phyloP scores from a whole-genome alignment of 768 basidiomycete species.

The Suillus subluteus region DNA sequence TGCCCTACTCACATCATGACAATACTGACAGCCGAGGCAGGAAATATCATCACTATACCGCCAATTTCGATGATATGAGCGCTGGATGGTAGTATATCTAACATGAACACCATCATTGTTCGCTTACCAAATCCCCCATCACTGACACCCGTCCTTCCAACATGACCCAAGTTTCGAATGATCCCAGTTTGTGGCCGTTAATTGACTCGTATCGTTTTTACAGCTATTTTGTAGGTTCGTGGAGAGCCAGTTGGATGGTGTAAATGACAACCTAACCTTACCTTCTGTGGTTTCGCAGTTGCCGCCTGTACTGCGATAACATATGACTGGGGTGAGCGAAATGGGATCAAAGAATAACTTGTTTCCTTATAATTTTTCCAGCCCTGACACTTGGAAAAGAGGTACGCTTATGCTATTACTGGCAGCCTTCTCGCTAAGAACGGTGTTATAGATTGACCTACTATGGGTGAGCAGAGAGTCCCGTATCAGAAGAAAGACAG shows the following conservation, averaged over 20 bases:
- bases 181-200: not conserved
- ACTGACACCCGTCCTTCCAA: not conserved
- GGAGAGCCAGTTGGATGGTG: not conserved
- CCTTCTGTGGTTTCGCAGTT: not conserved
- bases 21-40: no score
- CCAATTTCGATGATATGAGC: not conserved
- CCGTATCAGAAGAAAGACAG: not conserved
- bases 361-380: not conserved
- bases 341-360: not conserved
- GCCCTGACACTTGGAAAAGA: not conserved
- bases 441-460: not conserved
- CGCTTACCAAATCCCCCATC: not conserved
- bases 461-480: not conserved
- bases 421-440: not conserved
- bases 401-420: not conserved
- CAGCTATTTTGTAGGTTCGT: conserved; percentile 5
- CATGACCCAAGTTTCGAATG: not conserved
- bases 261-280: not conserved
- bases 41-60: not conserved
- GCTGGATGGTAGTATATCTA: not conserved
- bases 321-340: not conserved
- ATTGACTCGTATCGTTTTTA: not conserved
- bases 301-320: not conserved
- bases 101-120: not conserved
- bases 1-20: no score